A percentile compares a stretch with the other conserved stretches of the same genome.
These are phyloP conservation scores for Diplodia sapinea DNA, from an alignment of 2,329 filamentous ascomycete species.

Conservation along the genomic window DNA sequence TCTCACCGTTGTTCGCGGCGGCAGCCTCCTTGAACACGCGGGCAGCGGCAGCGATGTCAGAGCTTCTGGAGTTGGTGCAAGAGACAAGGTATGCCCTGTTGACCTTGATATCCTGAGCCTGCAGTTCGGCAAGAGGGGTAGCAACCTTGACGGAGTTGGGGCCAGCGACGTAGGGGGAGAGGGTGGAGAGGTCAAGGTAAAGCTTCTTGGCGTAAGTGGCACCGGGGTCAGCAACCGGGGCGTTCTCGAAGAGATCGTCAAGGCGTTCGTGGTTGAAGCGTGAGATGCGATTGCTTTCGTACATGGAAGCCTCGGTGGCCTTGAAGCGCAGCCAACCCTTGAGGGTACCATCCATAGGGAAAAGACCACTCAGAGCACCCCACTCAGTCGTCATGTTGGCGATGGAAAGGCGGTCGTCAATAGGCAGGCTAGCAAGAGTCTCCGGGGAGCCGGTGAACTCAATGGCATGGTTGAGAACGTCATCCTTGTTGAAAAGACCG, in stretches of 20 bases:
- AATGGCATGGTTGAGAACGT: conserved; percentile 88
- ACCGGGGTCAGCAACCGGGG: conserved; percentile 72
- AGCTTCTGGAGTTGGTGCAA: conserved; percentile 85
- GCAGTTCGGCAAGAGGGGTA: conserved; percentile 76
- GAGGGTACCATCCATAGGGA: conserved; percentile 78
- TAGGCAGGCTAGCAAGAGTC: conserved; percentile 72
- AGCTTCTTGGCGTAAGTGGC: conserved; percentile 84
- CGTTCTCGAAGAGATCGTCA: conserved; percentile 72
- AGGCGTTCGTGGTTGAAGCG: conserved; percentile 76
- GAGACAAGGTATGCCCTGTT: conserved; percentile 87
- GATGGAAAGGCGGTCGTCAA: conserved; percentile 77
- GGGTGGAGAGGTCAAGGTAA: conserved; percentile 79
- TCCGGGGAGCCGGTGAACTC: conserved; percentile 84
- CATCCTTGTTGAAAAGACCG: conserved; percentile 82
- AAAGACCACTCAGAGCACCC: conserved; percentile 75
- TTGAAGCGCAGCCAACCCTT: conserved; percentile 76
- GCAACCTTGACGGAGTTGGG: conserved; percentile 91
- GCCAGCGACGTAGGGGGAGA: conserved; percentile 83
- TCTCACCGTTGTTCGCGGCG: conserved; percentile 61
- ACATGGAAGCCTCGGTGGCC: conserved; percentile 73
- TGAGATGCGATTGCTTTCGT: conserved; percentile 56
- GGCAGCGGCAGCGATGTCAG: conserved; percentile 81
- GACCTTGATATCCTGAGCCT: conserved; percentile 74
- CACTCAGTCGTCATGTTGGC: conserved; percentile 84
- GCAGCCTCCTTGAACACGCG: conserved; percentile 83